These are phyloP conservation scores for Mycocentrospora acerina DNA, from an alignment of 2,329 filamentous ascomycete genomes.

Conservation along the genomic window DNA sequence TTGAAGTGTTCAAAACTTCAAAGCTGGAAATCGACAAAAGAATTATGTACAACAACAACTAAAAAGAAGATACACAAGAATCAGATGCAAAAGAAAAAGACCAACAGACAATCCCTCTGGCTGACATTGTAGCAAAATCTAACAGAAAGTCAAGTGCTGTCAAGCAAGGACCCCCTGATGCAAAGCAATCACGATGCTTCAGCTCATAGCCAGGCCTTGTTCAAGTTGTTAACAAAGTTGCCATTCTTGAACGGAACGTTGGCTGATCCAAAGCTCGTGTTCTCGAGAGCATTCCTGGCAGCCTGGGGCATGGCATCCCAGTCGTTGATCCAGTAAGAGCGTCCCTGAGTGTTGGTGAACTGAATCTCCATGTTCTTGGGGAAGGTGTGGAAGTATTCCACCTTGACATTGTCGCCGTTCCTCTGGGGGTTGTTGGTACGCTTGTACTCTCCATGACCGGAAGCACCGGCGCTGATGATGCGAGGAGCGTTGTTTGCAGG, in stretches of 20 bases:
- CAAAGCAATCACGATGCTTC: no score
- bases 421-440: constrained; percentile 33
- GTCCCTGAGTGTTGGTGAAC: constrained; percentile 3
- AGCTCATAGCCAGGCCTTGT: constrained; percentile 2
- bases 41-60: no score
- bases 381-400: constrained; percentile 51
- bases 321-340: constrained; percentile 33
- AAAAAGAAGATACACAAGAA: no score
- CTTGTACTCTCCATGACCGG: constrained; percentile 51
- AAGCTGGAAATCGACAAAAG: no score
- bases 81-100: no score
- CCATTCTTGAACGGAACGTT: constrained; percentile 50
- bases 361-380: constrained; percentile 50
- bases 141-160: no score
- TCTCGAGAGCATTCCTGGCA: constrained; percentile 43
- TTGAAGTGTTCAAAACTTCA: no score
- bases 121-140: no score
- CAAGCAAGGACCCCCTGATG: no score
- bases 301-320: constrained; percentile 48
- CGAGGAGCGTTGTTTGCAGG: constrained; percentile 39
- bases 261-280: constrained; percentile 47
- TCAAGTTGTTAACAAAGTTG: constrained; percentile 36
- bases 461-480: constrained; percentile 52
- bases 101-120: no score
- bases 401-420: constrained; percentile 46